Conservation (phyloP, 2,329 filamentous ascomycete genomes). For the Xylaria sp. region DNA sequence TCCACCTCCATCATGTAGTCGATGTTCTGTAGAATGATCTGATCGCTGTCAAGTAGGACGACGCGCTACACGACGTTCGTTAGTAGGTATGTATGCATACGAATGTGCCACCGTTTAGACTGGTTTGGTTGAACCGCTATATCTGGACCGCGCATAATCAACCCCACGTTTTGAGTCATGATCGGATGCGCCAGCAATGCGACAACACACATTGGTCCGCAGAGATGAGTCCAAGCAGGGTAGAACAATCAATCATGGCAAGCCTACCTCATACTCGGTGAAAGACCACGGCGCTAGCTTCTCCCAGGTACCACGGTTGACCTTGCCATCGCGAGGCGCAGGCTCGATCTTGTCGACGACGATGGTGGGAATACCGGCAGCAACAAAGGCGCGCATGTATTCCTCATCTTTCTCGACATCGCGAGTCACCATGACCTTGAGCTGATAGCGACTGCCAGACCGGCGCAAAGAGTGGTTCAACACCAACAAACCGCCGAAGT, state of each 20-base stretch:
- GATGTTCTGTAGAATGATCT: conserved; percentile 31
- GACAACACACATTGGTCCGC: not conserved
- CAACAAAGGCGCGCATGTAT: conserved; percentile 33
- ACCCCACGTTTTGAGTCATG: conserved; percentile 1
- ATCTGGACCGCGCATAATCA: conserved; percentile 4
- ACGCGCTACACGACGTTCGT: conserved; percentile 24
- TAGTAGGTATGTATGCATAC: not conserved
- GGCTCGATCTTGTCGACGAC: conserved; percentile 34
- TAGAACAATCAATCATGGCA: conserved; percentile 1
- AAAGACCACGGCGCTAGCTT: conserved; percentile 33
- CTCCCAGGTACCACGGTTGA: conserved; percentile 34
- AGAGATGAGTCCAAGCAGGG: not conserved
- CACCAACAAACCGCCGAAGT: conserved; percentile 30
- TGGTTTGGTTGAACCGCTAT: not conserved
- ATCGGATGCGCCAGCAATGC: conserved; percentile 4
- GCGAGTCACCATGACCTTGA: conserved; percentile 32
- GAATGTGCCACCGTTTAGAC: conserved; percentile 4
- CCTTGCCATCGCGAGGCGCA: conserved; percentile 31
- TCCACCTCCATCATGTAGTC: conserved; percentile 32
- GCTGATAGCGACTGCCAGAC: conserved; percentile 27
- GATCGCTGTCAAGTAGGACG: conserved; percentile 33
- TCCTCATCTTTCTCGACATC: conserved; percentile 33
- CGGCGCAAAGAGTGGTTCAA: conserved; percentile 30
- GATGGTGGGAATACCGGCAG: conserved; percentile 32
- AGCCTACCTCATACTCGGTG: conserved; percentile 30